These are phyloP conservation scores for Golubevia sp. DNA, from an alignment of 1,284 basidiomycete genomes.

Conservation along the genomic window DNA sequence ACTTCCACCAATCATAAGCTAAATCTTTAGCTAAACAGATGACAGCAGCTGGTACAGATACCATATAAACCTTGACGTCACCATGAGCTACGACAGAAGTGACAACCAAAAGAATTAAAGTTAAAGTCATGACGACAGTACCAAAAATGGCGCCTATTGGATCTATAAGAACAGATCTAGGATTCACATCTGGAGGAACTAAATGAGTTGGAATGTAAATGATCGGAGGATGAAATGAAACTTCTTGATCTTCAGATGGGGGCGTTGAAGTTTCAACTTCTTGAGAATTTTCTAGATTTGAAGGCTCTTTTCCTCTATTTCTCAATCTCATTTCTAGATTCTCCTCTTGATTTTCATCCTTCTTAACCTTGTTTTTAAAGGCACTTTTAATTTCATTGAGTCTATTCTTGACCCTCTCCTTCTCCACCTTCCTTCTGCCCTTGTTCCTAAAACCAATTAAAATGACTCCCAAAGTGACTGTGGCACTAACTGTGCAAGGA, in stretches of 20 bases:
- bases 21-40: slow-evolving; percentile 74
- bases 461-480: slow-evolving; percentile 28
- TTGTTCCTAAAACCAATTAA: slow-evolving; percentile 42
- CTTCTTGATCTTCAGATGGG: not conserved
- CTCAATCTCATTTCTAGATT: not conserved
- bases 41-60: slow-evolving; percentile 83
- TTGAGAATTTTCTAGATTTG: not conserved
- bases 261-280: not conserved
- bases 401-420: not conserved
- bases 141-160: slow-evolving; percentile 66
- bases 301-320: not conserved
- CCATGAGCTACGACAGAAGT: slow-evolving; percentile 66
- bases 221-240: slow-evolving; percentile 4
- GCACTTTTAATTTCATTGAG: not conserved
- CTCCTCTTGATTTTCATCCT: not conserved
- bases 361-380: not conserved
- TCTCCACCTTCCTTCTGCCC: slow-evolving; percentile 4
- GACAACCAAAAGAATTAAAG: slow-evolving; percentile 69
- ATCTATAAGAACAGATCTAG: slow-evolving; percentile 65
- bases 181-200: slow-evolving; percentile 64
- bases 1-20: slow-evolving; percentile 68
- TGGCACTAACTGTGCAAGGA: slow-evolving; percentile 37
- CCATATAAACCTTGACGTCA: slow-evolving; percentile 68
- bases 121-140: slow-evolving; percentile 65
- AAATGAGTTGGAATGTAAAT: slow-evolving; percentile 63